phyloP scores from a whole-genome alignment of 2,329 filamentous ascomycete species.

The Gremmenia infestans region DNA sequence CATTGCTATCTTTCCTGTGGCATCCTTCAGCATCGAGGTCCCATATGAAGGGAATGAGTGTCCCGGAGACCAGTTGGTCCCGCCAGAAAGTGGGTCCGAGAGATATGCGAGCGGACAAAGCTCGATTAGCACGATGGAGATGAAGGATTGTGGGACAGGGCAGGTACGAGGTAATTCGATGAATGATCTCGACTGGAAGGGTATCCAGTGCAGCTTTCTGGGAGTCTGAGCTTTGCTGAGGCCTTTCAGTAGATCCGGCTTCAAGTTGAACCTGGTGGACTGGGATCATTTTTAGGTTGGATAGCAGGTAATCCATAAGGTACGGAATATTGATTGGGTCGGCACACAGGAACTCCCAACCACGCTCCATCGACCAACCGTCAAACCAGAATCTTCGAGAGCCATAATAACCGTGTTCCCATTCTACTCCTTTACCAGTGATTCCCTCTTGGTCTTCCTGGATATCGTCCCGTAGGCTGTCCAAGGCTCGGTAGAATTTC shows the following conservation, averaged over 20 bases:
- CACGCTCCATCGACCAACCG: slow-evolving; percentile 5
- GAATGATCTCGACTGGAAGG: slow-evolving; percentile 6
- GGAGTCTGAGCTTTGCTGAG: neutral
- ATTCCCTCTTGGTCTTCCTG: slow-evolving; percentile 1
- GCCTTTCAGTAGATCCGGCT: neutral
- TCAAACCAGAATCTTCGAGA: slow-evolving; percentile 6
- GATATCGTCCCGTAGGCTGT: neutral
- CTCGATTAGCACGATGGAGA: slow-evolving; percentile 1
- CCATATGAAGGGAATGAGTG: slow-evolving; percentile 5
- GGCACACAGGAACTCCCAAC: slow-evolving; percentile 8
- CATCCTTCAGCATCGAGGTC: slow-evolving; percentile 4
- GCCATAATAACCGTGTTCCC: slow-evolving; percentile 11
- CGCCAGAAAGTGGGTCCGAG: slow-evolving; percentile 6
- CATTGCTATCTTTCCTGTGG: neutral
- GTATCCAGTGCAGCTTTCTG: slow-evolving; percentile 1
- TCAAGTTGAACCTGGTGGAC: neutral
- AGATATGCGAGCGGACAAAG: neutral
- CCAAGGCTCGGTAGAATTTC: neutral
- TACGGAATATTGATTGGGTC: slow-evolving; percentile 7
- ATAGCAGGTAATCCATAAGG: slow-evolving; percentile 6
- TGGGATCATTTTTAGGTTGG: slow-evolving; percentile 1
- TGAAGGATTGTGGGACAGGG: neutral
- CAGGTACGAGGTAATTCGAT: slow-evolving; percentile 4
- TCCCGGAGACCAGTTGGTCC: slow-evolving; percentile 6
- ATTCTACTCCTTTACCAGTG: slow-evolving; percentile 5